Evolutionary conservation across 108 stramenopile species (phyloP).

Genomic region (Cyclotella choctawhatcheeana): DNA sequence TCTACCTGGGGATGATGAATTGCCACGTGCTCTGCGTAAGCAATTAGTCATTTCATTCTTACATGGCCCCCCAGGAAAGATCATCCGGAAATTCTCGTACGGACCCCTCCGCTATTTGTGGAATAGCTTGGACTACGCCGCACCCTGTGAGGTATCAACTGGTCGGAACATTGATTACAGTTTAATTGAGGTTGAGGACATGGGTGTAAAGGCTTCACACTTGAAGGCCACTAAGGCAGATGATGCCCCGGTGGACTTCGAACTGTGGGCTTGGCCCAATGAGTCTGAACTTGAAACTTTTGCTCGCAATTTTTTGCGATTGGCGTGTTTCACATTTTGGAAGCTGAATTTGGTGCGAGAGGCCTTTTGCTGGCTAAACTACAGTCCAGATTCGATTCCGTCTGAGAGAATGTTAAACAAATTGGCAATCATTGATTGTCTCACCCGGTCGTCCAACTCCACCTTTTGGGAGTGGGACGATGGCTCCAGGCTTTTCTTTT

Average conservation of each 20-base stretch:
- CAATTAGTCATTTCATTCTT: background rate
- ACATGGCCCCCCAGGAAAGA: conserved; percentile 9
- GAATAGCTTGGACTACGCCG: background rate
- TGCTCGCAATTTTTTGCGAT: conserved; percentile 2
- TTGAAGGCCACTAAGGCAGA: conserved; percentile 6
- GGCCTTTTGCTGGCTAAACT: background rate
- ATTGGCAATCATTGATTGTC: conserved; percentile 9
- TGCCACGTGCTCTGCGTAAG: background rate
- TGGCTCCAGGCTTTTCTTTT: conserved; percentile 35
- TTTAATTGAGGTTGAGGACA: background rate
- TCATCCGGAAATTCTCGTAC: background rate
- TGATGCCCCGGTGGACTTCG: conserved; percentile 14
- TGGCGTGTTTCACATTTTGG: background rate
- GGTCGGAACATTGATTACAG: background rate
- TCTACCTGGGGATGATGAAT: background rate
- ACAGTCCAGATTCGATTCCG: background rate
- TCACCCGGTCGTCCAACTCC: background rate
- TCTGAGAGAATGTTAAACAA: background rate
- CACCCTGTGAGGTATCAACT: background rate
- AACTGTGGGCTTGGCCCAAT: conserved; percentile 12
- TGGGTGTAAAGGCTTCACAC: background rate
- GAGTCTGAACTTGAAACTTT: conserved; percentile 1
- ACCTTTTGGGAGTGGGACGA: conserved; percentile 45
- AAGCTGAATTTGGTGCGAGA: background rate
- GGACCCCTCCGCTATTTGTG: background rate